Conservation (phyloP, 305 asterid genomes). For the Ajuga reptans region DNA sequence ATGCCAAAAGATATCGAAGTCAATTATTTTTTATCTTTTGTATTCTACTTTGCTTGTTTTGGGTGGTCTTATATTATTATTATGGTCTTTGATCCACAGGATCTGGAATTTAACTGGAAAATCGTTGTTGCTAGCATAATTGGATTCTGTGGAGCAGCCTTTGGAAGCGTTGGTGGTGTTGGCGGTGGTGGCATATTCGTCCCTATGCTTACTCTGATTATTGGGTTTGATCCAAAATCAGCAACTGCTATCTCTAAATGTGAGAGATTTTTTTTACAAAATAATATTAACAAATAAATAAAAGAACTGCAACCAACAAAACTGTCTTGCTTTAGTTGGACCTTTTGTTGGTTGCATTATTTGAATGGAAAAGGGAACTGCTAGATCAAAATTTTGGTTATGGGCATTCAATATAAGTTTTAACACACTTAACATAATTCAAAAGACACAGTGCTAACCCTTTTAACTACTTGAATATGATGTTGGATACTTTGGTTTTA, state of each 20-base stretch:
- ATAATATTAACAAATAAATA: no score
- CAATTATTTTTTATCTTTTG: not conserved
- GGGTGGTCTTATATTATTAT: not conserved
- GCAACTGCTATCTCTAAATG: slow-evolving; percentile 95
- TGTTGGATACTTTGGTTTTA: not conserved
- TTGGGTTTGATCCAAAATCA: slow-evolving; percentile 89
- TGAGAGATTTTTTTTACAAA: slow-evolving; percentile 30
- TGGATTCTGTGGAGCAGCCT: slow-evolving; percentile 94
- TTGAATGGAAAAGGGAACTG: not conserved
- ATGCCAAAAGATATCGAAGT: not conserved
- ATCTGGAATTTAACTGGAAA: slow-evolving; percentile 67
- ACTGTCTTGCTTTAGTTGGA: not conserved
- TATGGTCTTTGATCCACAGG: slow-evolving; percentile 38
- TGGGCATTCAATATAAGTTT: not conserved
- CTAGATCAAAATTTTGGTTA: not conserved
- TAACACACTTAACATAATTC: not conserved
- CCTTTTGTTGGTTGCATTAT: not conserved
- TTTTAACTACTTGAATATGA: not conserved
- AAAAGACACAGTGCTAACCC: not conserved
- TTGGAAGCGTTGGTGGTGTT: slow-evolving; percentile 96
- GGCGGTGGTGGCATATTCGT: slow-evolving; percentile 96
- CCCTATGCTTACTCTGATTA: slow-evolving; percentile 76
- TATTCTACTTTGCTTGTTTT: not conserved
- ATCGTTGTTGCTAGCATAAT: slow-evolving; percentile 62
- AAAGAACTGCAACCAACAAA: not conserved